Evolutionary conservation across 805 yeast genomes (phyloP).

Genomic region (Zygosaccharomyces bisporus): DNA sequence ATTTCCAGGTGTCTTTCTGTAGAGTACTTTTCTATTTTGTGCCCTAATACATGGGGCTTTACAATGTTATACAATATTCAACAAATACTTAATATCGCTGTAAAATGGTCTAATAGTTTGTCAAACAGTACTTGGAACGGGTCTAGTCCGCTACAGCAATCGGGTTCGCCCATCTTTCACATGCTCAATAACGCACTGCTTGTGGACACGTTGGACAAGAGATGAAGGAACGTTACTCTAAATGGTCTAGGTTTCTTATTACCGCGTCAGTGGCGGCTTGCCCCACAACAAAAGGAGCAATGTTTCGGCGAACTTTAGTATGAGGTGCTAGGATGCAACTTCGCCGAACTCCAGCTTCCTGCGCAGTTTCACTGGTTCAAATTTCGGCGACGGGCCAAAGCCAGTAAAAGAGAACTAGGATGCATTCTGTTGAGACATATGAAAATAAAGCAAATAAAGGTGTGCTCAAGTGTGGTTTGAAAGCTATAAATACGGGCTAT

Average conservation of each 20-base stretch:
- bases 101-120: neutral
- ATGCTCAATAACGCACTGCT: neutral
- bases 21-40: neutral
- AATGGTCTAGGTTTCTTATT: neutral
- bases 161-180: neutral
- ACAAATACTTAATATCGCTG: too few relatives aligned
- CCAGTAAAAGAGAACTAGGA: neutral
- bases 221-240: neutral
- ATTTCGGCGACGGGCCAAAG: constrained; percentile 6
- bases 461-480: neutral
- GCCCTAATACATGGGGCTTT: too few relatives aligned
- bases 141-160: neutral
- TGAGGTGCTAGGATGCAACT: constrained; percentile 1
- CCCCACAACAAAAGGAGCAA: constrained; percentile 2
- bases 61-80: too few relatives aligned
- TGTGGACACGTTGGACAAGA: neutral
- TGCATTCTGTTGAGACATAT: neutral
- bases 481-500: constrained; percentile 3
- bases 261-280: neutral
- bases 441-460: neutral
- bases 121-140: neutral
- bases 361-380: constrained; percentile 1
- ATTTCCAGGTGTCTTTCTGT: neutral
- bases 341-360: constrained; percentile 1
- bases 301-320: constrained; percentile 1